A percentile compares a stretch with the other conserved stretches of the same genome.
These are phyloP conservation scores for Mrakia hoshinonis DNA, from an alignment of 768 basidiomycete genomes.

Conservation along the genomic window DNA sequence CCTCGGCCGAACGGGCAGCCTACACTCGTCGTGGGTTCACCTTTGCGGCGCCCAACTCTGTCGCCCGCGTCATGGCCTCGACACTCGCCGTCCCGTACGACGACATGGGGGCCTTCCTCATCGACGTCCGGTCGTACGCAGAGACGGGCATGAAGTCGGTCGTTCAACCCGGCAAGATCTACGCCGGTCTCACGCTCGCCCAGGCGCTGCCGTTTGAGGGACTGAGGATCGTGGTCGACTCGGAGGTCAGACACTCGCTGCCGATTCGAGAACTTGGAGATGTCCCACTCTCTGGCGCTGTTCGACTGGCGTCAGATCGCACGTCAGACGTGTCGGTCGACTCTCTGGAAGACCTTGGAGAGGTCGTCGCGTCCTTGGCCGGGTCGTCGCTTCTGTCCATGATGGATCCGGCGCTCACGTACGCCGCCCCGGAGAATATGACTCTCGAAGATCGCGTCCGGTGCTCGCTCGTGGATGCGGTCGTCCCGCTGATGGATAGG, in stretches of 20 bases:
- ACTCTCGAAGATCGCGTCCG: slow-evolving; percentile 29
- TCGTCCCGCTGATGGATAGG: slow-evolving; percentile 41
- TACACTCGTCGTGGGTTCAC: slow-evolving; percentile 38
- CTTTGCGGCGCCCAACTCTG: slow-evolving; percentile 38
- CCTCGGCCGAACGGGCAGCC: slow-evolving; percentile 35
- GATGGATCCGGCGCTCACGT: slow-evolving; percentile 33
- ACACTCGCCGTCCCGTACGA: slow-evolving; percentile 38
- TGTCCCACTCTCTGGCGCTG: slow-evolving; percentile 22
- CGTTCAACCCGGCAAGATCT: slow-evolving; percentile 36
- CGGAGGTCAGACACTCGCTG: slow-evolving; percentile 36
- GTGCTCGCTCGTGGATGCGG: slow-evolving; percentile 33
- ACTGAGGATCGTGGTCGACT: slow-evolving; percentile 38
- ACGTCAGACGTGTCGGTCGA: background rate
- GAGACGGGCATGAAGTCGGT: slow-evolving; percentile 33
- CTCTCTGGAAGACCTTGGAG: slow-evolving; percentile 39
- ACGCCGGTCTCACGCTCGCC: slow-evolving; percentile 39
- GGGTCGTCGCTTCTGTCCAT: slow-evolving; percentile 35
- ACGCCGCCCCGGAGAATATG: slow-evolving; percentile 26
- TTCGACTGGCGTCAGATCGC: background rate
- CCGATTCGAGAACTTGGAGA: slow-evolving; percentile 39
- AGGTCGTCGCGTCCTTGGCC: slow-evolving; percentile 37
- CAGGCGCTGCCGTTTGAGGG: slow-evolving; percentile 42
- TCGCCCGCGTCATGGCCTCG: slow-evolving; percentile 36
- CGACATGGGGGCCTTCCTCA: slow-evolving; percentile 37
- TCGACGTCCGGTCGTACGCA: slow-evolving; percentile 36